phyloP scores from a whole-genome alignment of 495 filamentous ascomycete genomes.

The Aspergillus kassunensis region DNA sequence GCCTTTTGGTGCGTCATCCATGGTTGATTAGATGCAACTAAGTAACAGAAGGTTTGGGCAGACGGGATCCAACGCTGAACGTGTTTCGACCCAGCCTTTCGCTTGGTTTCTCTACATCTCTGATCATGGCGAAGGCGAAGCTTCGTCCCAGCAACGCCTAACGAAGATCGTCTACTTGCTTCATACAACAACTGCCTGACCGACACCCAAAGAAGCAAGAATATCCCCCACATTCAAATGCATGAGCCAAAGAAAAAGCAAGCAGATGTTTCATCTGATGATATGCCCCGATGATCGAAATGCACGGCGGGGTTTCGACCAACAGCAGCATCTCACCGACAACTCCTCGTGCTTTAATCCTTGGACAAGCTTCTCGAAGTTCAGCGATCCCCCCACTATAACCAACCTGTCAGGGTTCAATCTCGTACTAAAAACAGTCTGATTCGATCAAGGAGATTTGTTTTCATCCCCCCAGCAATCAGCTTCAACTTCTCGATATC shows the following conservation, averaged over 20 bases:
- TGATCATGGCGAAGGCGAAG: constrained; percentile 2
- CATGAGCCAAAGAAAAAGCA: background rate
- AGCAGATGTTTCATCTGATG: constrained; percentile 1
- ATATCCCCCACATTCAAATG: background rate
- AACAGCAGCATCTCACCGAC: constrained; percentile 6
- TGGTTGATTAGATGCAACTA: background rate
- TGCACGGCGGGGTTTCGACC: background rate
- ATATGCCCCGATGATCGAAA: constrained; percentile 2
- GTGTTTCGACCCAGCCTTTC: background rate
- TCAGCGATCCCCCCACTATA: constrained; percentile 22
- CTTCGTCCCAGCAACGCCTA: background rate
- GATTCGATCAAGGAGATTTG: constrained; percentile 6
- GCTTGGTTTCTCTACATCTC: background rate
- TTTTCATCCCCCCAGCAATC: constrained; percentile 18
- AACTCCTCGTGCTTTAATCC: constrained; percentile 5
- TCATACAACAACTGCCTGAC: background rate
- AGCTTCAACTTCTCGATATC: constrained; percentile 7
- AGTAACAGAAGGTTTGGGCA: background rate
- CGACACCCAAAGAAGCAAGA: background rate
- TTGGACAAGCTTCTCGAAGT: constrained; percentile 24
- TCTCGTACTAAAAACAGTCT: background rate
- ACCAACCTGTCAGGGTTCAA: background rate
- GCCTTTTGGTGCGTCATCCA: no score
- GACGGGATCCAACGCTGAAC: background rate
- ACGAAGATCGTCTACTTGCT: background rate